These are phyloP conservation scores for Saccharomycopsis vini DNA, from an alignment of 805 yeast genomes.

Conservation along the genomic window DNA sequence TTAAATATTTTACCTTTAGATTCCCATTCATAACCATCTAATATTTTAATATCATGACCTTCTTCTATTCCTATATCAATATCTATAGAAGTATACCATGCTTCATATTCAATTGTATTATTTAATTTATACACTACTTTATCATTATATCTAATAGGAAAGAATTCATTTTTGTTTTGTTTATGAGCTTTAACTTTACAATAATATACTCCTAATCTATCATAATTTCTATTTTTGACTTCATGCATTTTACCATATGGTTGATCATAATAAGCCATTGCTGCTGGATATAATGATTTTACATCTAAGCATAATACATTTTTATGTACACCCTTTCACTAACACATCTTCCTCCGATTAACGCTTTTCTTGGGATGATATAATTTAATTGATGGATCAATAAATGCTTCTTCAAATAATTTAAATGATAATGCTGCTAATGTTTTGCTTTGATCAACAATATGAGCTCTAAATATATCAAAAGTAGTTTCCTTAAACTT, in stretches of 20 bases:
- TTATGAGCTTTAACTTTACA: neutral
- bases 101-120: neutral
- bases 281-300: slow-evolving; percentile 7
- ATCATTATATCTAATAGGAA: slow-evolving; percentile 1
- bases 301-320: slow-evolving; percentile 4
- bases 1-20: slow-evolving; percentile 4
- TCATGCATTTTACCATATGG: slow-evolving; percentile 5
- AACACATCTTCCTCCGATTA: slow-evolving; percentile 6
- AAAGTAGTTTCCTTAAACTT: neutral
- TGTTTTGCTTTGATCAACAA: neutral
- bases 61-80: slow-evolving; percentile 5
- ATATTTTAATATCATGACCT: slow-evolving; percentile 1
- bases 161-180: neutral
- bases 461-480: neutral
- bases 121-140: neutral
- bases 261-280: slow-evolving; percentile 5
- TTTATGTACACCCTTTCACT: neutral
- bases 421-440: slow-evolving; percentile 4
- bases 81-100: slow-evolving; percentile 7
- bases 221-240: neutral
- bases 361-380: slow-evolving; percentile 4
- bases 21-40: slow-evolving; percentile 7
- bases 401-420: slow-evolving; percentile 2
- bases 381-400: neutral
- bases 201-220: neutral